A percentile compares a stretch with the other conserved stretches of the same genome.
Evolutionary conservation across 169 alveolate species (phyloP).

Genomic region (Plasmodium gonderi): DNA sequence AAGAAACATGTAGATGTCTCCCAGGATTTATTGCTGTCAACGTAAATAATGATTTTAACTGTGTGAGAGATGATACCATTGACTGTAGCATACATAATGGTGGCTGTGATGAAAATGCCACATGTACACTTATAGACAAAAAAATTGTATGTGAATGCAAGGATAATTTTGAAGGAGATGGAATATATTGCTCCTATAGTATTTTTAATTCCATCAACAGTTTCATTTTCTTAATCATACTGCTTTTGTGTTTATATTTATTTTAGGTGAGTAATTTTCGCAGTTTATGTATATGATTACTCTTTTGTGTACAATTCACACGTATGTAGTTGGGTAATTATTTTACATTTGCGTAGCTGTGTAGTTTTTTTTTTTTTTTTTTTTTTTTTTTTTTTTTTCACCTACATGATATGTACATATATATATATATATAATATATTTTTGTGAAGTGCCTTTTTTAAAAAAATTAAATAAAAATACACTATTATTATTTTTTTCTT

Average conservation of each 20-base stretch:
- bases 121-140: conserved; percentile 6
- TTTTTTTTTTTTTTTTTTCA: neutral
- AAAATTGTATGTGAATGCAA: conserved; percentile 58
- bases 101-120: conserved; percentile 54
- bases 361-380: neutral
- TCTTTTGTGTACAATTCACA: neutral
- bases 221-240: conserved; percentile 22
- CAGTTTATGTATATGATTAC: neutral
- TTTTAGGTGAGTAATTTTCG: neutral
- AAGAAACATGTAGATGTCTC: conserved; percentile 44
- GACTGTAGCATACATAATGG: conserved; percentile 42
- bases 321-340: neutral
- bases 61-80: conserved; percentile 15
- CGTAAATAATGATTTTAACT: neutral
- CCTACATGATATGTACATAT: conserved; percentile 4
- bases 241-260: neutral
- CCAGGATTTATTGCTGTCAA: conserved; percentile 42
- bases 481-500: neutral
- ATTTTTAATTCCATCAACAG: conserved; percentile 23
- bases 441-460: neutral
- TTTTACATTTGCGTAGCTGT: neutral
- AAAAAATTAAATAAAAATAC: neutral
- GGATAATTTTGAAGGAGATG: conserved; percentile 39
- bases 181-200: conserved; percentile 33
- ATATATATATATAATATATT: neutral